phyloP scores from a whole-genome alignment of 2,329 filamentous ascomycete species.

The Colletotrichum tamarilloi region DNA sequence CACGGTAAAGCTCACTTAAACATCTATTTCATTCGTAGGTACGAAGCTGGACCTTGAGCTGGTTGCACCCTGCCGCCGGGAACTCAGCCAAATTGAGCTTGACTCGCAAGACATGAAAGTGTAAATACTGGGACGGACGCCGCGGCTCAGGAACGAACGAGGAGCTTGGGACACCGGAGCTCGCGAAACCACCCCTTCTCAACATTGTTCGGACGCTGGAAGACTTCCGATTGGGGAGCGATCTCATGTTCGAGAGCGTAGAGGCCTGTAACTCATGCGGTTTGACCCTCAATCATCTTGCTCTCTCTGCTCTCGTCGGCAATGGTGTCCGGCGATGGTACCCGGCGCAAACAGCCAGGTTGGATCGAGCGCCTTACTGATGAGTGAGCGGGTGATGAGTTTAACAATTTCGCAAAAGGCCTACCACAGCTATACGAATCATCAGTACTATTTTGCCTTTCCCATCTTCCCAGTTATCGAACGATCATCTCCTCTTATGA shows the following conservation, averaged over 20 bases:
- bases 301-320: no score
- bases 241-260: neutral
- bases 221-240: constrained; percentile 16
- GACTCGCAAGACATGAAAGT: neutral
- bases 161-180: neutral
- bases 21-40: neutral
- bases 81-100: neutral
- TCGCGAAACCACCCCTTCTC: neutral
- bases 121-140: neutral
- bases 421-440: neutral
- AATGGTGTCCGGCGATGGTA: no score
- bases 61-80: neutral
- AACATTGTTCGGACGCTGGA: constrained; percentile 22
- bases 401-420: neutral
- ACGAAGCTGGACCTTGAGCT: neutral
- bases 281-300: neutral
- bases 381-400: neutral
- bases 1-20: neutral
- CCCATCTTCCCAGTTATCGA: neutral
- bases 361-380: no score
- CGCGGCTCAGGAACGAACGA: neutral
- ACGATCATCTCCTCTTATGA: neutral
- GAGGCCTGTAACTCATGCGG: neutral
- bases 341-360: no score
- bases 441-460: neutral